Conservation (phyloP, 2,329 filamentous ascomycete species). For the Apiospora kogelbergensis region DNA sequence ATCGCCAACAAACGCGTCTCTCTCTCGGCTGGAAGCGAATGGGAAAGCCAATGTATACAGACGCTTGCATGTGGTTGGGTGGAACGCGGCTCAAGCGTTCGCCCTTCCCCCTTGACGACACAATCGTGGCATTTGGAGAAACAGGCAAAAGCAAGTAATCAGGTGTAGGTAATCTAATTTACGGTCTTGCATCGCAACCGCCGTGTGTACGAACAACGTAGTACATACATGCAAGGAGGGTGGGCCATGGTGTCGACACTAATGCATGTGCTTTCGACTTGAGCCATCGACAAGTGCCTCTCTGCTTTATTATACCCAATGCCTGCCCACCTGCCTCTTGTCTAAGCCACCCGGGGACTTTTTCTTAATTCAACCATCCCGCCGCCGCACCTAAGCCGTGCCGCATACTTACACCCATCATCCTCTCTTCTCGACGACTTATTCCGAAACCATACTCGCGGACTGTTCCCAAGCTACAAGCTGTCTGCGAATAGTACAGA, state of each 20-base stretch:
- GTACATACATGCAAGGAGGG: constrained; percentile 1
- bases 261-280: constrained; percentile 10
- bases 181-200: neutral
- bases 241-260: neutral
- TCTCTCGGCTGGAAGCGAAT: neutral
- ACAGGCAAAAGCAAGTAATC: neutral
- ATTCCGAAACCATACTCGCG: neutral
- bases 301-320: neutral
- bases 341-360: constrained; percentile 5
- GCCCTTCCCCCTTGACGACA: neutral
- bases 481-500: neutral
- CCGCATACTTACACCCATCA: neutral
- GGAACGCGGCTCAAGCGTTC: neutral
- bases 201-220: neutral
- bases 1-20: neutral
- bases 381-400: neutral
- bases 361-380: neutral
- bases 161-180: neutral
- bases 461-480: neutral
- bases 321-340: constrained; percentile 3
- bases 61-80: neutral
- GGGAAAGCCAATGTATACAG: neutral
- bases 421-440: neutral
- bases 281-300: neutral
- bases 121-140: neutral